Base-by-base conservation (phyloP, 2,329 filamentous ascomycete genomes). In the Aspergillus neotritici region DNA sequence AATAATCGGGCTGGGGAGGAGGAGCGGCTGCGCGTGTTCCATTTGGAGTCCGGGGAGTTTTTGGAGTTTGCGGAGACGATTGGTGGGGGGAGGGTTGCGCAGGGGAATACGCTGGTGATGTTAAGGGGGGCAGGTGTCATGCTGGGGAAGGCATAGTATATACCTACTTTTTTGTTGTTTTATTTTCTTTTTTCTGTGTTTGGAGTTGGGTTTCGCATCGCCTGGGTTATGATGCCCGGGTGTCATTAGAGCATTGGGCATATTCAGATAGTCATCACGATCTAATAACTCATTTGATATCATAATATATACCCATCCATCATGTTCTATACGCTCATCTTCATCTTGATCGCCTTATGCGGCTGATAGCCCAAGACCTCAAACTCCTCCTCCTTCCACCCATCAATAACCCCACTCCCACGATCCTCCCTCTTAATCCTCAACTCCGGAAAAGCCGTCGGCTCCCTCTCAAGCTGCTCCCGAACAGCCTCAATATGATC, bases 271-370 rank as follows among this genome's bases (percentile, higher is more conserved):
- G 28, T 25, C 46, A 41, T 33, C 32, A 42, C 29, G 41, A 31
- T 30, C 40, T n/a, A 47, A 45, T 37, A 29, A 41, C 40, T 52
- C 51, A 49, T 56, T 56, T 56, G 50, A 48, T 54, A 50, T 46
- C 46, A 54, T 14, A 43, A 25, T 25, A 25, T 9, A 25, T 25
- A 25, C 21, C 21, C 21, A 21, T 9, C 21, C 21, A 25, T 25
- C 21, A 25, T 8, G 31, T 60, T 34, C 44, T 56, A 89, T 46
- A 97, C 91, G 61, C 87, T 94, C 93, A 98, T 98, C 73, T 97
- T 96, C 93, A 98, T 98, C 34, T 86, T 79, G 70, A 98, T 94
- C 4, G 78, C 78, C 72, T 90, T 91, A 66, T 96, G 88, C 44
- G 93, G 91, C 38, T 90, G 80, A 65, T 98, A 98, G 1, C 85